Base-by-base conservation (phyloP, 345 rosid genomes). In the Lenwebbia sp. region DNA sequence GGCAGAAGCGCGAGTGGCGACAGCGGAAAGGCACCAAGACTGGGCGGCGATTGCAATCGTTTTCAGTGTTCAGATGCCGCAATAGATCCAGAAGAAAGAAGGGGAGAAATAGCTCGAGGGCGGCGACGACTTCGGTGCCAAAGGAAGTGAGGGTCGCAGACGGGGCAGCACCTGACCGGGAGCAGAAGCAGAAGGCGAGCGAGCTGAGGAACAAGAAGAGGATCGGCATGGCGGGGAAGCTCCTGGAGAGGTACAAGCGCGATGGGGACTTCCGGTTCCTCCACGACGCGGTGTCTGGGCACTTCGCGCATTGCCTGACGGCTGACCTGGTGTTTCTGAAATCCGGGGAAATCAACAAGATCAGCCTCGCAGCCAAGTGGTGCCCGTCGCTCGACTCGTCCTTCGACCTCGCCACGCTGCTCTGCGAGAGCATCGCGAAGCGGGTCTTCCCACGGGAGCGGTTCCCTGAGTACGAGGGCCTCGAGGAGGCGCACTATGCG, bases 301-400 rank as follows among this genome's bases (percentile, higher is more conserved):
- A 91, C 15, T 94, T 94, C 21, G 92, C 95, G 0, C 84, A 87
- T 37, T 86, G 84, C 23, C 82, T 93, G 12, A 91, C 54, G 50
- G 83, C 47, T 2, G 94, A 94, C 37, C 5, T 92, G 83, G 84
- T 60, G 84, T 84, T 65, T 10, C 83, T 91, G 78, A 86, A 87
- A 1, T 89, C 93, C 1, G 91, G 90, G 0, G 78, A 89, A 25
- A 10, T 84, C 1, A 86, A n/a, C 51, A 91, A 92, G 83, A 58
- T 94, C 51, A 90, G 95, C 84, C 92, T 95, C 0, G 96, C 97
- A 0, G 95, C 95, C 0, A 94, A 95, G 51, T 95, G 98, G 95
- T 94, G 96, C 41, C 95, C 96, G 0, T 95, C 94, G 1, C 83
- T 93, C 1, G 94, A 93, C 37, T 93, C 94, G 2, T 91, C 95